A percentile compares a stretch with the other conserved stretches of the same genome.
Evolutionary conservation across 345 rosid genomes (phyloP).

Genomic region (Cardamine chenopodiifolia): DNA sequence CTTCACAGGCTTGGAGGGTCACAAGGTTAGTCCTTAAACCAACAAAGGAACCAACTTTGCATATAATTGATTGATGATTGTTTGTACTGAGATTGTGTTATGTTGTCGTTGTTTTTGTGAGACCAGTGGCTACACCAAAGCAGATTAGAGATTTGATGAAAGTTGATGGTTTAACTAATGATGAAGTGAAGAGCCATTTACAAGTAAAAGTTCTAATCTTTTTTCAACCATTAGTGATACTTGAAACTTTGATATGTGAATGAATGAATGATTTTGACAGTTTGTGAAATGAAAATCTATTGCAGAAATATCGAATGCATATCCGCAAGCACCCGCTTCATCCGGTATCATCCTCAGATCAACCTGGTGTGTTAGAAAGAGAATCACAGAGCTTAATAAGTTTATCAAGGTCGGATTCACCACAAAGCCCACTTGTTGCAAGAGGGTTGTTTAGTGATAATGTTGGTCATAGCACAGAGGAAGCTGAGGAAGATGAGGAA

Average conservation of each 20-base stretch:
- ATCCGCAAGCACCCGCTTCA: constrained; percentile 54
- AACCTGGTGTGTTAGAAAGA: constrained; percentile 38
- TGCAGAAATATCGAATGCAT: constrained; percentile 86
- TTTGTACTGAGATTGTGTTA: constrained; percentile 30
- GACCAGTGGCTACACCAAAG: constrained; percentile 79
- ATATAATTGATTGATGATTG: not conserved
- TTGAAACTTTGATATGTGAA: constrained; percentile 12
- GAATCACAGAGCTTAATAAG: constrained; percentile 46
- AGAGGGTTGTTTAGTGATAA: constrained; percentile 49
- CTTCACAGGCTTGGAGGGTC: constrained; percentile 76
- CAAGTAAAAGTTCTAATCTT: constrained; percentile 53
- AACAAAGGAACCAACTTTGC: constrained; percentile 21
- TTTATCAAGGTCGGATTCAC: constrained; percentile 58
- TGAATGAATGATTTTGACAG: constrained; percentile 18
- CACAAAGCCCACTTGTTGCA: constrained; percentile 59
- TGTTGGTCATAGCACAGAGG: constrained; percentile 50
- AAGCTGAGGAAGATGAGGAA: constrained; percentile 44
- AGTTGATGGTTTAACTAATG: constrained; percentile 87
- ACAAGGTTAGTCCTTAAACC: constrained; percentile 52
- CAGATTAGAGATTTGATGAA: constrained; percentile 77
- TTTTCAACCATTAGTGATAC: not conserved
- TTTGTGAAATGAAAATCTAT: constrained; percentile 2
- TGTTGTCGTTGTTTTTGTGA: constrained; percentile 33
- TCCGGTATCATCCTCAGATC: constrained; percentile 44
- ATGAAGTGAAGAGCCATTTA: constrained; percentile 91